These are phyloP conservation scores for Lachnellula arida DNA, from an alignment of 2,329 filamentous ascomycete genomes.

Conservation along the genomic window DNA sequence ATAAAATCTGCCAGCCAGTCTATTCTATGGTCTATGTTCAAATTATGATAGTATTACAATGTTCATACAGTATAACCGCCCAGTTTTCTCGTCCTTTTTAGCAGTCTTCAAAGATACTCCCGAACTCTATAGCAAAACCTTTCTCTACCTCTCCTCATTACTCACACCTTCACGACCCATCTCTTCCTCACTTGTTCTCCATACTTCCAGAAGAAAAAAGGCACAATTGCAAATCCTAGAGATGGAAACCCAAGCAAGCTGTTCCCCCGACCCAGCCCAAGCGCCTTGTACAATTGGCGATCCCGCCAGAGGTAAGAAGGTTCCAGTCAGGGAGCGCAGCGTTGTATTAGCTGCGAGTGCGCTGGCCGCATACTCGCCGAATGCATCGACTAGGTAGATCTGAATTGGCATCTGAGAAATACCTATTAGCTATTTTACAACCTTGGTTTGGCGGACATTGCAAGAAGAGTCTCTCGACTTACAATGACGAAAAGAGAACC, in stretches of 20 bases:
- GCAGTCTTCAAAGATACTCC: neutral
- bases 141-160: neutral
- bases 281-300: conserved; percentile 26
- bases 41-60: too few species aligned
- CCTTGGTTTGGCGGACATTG: too few species aligned
- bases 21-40: too few species aligned
- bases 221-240: conserved; percentile 16
- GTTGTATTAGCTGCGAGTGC: conserved; percentile 33
- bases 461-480: neutral
- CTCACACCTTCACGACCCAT: neutral
- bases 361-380: conserved; percentile 31
- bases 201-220: conserved; percentile 7
- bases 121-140: neutral
- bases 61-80: too few species aligned
- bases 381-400: conserved; percentile 33
- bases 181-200: conserved; percentile 30
- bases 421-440: neutral
- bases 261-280: conserved; percentile 32
- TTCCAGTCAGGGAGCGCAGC: conserved; percentile 24
- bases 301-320: conserved; percentile 28
- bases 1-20: too few species aligned
- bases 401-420: conserved; percentile 33
- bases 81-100: too few species aligned
- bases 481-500: conserved; percentile 6
- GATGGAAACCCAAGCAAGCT: conserved; percentile 31